Base-by-base conservation (phyloP, 345 rosid genomes). In the Syzygium jambos region DNA sequence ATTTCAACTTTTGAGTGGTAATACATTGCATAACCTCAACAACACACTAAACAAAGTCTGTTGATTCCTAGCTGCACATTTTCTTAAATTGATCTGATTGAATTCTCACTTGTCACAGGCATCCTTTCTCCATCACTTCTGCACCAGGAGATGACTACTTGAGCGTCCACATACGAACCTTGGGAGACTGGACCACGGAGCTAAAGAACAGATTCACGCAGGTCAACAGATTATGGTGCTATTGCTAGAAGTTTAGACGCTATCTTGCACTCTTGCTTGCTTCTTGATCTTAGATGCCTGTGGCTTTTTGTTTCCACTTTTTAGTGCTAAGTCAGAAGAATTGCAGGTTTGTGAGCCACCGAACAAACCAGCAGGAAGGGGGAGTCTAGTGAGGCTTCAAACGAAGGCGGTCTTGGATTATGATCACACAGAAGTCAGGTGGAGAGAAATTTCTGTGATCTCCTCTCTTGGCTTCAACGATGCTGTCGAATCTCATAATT, bases 111-210 rank as follows among this genome's bases (percentile, higher is more conserved):
- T 19, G 82, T 19, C 82, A 38, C 87, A 98, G 99, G 99, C 99
- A 98, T 90, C 99, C 97, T n/a, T 96, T 98, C 86, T 95, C 98
- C 46, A 98, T 98, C 90, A 96, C 99, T 52, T 98, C 98, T 19
- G 99, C 99, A 30, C 98, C 99, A 27, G 95, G 94, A 61, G 99
- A 96, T 86, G 95, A 95, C 73, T 95, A 93, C 89, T 78, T 98
- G 91, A 96, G 99, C 65, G 96, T 98, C 83, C 99, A 98, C 92
- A 96, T 96, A 87, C 84, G 99, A 89, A 90, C 98, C 51, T 87
- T 98, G 56, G 99, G 99, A 83, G 99, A 98, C 89, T 96, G 99
- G 98, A 96, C 99, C 51, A 91, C 94, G 14, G 99, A 94, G 87
- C 96, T 98, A 65, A 96, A 88, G 87, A 89, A 90, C 83, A 92